Evolutionary conservation across 2,329 filamentous ascomycete species (phyloP).

Genomic region (Dactylellina parvicollis): DNA sequence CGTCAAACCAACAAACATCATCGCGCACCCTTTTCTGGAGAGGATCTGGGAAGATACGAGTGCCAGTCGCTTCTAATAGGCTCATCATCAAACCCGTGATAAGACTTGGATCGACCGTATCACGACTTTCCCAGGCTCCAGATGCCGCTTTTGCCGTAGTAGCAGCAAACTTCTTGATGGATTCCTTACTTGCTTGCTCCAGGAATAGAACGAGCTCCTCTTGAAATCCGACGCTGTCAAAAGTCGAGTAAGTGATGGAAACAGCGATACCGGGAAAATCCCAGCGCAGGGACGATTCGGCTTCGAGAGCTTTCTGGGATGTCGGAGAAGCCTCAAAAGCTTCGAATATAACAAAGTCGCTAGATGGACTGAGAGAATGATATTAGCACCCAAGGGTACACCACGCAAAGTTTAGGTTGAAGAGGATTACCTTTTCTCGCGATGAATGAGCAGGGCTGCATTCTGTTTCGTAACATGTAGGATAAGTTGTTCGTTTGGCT

Average conservation of each 20-base stretch:
- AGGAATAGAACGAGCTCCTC: constrained; percentile 66
- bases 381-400: constrained; percentile 37
- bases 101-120: constrained; percentile 69
- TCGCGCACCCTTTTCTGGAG: constrained; percentile 72
- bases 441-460: constrained; percentile 63
- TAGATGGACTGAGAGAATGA: constrained; percentile 2
- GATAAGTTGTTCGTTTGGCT: constrained; percentile 61
- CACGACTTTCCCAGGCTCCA: constrained; percentile 67
- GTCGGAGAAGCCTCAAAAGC: constrained; percentile 70
- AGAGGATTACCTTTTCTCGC: constrained; percentile 59
- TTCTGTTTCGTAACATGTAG: constrained; percentile 66
- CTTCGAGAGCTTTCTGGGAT: constrained; percentile 66
- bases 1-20: constrained; percentile 67
- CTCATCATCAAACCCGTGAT: constrained; percentile 71
- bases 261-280: constrained; percentile 70
- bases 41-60: constrained; percentile 59
- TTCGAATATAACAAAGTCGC: constrained; percentile 66
- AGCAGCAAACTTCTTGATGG: constrained; percentile 67
- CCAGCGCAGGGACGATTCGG: constrained; percentile 67
- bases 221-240: constrained; percentile 64
- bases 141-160: constrained; percentile 66
- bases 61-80: constrained; percentile 68
- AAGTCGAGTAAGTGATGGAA: constrained; percentile 62
- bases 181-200: constrained; percentile 68
- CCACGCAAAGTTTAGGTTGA: constrained; percentile 6